These are phyloP conservation scores for Barnettozyma wickerhamii DNA, from an alignment of 805 yeast genomes.

Conservation along the genomic window DNA sequence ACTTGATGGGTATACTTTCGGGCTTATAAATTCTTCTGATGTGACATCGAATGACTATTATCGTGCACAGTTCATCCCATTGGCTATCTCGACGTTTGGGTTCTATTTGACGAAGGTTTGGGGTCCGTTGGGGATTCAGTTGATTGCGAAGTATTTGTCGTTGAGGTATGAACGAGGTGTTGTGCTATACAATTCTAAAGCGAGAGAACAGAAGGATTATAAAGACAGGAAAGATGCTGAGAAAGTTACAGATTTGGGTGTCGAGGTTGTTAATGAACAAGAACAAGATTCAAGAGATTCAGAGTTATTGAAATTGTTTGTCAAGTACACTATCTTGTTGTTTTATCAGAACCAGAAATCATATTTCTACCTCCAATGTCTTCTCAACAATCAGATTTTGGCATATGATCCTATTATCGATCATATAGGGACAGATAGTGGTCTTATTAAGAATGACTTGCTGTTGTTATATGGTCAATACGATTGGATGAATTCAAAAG, in stretches of 20 bases:
- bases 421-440: constrained; percentile 31
- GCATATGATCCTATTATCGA: constrained; percentile 66
- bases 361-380: constrained; percentile 12
- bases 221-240: background rate
- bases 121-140: constrained; percentile 38
- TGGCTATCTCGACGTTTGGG: constrained; percentile 29
- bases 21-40: constrained; percentile 12
- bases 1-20: constrained; percentile 5
- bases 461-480: constrained; percentile 55
- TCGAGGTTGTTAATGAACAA: constrained; percentile 16
- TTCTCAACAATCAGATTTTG: constrained; percentile 33
- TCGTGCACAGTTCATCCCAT: constrained; percentile 28
- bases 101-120: constrained; percentile 45
- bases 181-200: constrained; percentile 7
- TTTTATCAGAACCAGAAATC: constrained; percentile 22
- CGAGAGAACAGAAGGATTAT: constrained; percentile 1
- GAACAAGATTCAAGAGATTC: constrained; percentile 20
- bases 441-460: constrained; percentile 27
- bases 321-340: constrained; percentile 19
- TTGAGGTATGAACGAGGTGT: constrained; percentile 12
- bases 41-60: constrained; percentile 23
- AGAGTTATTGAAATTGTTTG: constrained; percentile 16
- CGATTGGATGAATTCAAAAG: constrained; percentile 68
- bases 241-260: background rate
- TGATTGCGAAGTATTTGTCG: constrained; percentile 25